A percentile compares a stretch with the other conserved stretches of the same genome.
These are phyloP conservation scores for Globisporangium middletonii DNA, from an alignment of 352 stramenopile species.

Conservation along the genomic window DNA sequence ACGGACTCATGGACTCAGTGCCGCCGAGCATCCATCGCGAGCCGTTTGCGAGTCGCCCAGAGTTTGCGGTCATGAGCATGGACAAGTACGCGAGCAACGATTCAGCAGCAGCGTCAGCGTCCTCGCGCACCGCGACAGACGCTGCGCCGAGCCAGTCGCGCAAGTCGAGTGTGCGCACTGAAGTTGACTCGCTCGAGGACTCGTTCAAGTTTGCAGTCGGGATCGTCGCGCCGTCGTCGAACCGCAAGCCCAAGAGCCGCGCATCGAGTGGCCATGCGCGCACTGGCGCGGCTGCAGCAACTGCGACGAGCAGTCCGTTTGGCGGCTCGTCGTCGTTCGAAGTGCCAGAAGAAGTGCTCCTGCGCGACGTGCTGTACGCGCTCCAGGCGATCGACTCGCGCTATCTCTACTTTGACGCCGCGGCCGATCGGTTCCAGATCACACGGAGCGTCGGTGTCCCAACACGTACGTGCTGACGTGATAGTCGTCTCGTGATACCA, in stretches of 20 bases:
- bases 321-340: constrained; percentile 40
- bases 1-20: constrained; percentile 59
- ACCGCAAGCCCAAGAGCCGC: constrained; percentile 20
- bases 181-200: constrained; percentile 62
- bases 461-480: constrained; percentile 47
- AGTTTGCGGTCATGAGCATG: constrained; percentile 4
- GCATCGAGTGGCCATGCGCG: constrained; percentile 5
- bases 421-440: constrained; percentile 77
- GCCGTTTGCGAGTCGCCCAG: not conserved
- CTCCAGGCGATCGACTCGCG: constrained; percentile 92
- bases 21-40: constrained; percentile 5
- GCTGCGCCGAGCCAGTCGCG: constrained; percentile 11
- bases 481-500: not conserved
- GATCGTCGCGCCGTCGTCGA: constrained; percentile 28
- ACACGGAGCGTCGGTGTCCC: constrained; percentile 65
- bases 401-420: constrained; percentile 81
- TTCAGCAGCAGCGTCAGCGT: not conserved
- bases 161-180: constrained; percentile 16
- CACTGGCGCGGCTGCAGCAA: not conserved
- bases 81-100: constrained; percentile 4
- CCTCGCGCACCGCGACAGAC: not conserved
- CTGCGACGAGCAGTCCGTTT: constrained; percentile 7
- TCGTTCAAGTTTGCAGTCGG: constrained; percentile 77
- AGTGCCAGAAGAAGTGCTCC: constrained; percentile 82
- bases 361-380: constrained; percentile 89